phyloP scores from a whole-genome alignment of 2,329 filamentous ascomycete species.

The Arthrobotrys megalospora region DNA sequence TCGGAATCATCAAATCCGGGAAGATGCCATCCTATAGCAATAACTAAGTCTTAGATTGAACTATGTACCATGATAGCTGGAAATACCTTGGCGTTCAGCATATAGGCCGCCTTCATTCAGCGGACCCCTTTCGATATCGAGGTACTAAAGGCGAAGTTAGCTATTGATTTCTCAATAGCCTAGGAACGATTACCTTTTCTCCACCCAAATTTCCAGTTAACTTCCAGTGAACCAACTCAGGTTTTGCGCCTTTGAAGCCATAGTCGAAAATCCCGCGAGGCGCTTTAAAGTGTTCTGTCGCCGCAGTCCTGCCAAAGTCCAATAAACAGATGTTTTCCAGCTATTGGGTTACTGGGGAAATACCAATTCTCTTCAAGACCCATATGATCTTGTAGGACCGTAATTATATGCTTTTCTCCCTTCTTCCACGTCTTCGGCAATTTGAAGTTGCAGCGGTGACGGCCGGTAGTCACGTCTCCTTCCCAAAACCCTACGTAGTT shows the following conservation, averaged over 20 bases:
- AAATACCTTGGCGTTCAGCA: conserved; percentile 72
- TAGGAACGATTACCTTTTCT: conserved; percentile 68
- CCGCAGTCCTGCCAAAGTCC: conserved; percentile 68
- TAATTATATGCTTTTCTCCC: conserved; percentile 75
- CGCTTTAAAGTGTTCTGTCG: conserved; percentile 71
- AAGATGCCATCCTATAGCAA: conserved; percentile 72
- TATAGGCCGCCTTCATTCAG: conserved; percentile 76
- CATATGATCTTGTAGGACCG: conserved; percentile 80
- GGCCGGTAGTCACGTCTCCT: conserved; percentile 71
- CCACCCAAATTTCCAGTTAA: conserved; percentile 79
- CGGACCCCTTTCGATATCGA: conserved; percentile 74
- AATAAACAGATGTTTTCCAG: background rate
- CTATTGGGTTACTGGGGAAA: background rate
- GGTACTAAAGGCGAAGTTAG: conserved; percentile 67
- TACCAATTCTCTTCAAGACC: conserved; percentile 78
- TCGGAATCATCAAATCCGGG: conserved; percentile 70
- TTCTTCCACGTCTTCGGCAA: conserved; percentile 71
- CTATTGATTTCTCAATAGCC: conserved; percentile 2
- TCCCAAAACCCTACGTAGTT: conserved; percentile 77
- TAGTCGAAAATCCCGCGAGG: conserved; percentile 77
- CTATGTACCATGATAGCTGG: background rate
- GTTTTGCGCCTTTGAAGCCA: conserved; percentile 70
- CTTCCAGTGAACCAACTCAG: conserved; percentile 74
- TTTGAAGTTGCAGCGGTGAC: conserved; percentile 73
- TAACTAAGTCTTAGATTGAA: background rate